Evolutionary conservation across 257 asterid species (phyloP), one percentile per base, ranked within the genome.

Genomic region (Coffea eugenioides): DNA sequence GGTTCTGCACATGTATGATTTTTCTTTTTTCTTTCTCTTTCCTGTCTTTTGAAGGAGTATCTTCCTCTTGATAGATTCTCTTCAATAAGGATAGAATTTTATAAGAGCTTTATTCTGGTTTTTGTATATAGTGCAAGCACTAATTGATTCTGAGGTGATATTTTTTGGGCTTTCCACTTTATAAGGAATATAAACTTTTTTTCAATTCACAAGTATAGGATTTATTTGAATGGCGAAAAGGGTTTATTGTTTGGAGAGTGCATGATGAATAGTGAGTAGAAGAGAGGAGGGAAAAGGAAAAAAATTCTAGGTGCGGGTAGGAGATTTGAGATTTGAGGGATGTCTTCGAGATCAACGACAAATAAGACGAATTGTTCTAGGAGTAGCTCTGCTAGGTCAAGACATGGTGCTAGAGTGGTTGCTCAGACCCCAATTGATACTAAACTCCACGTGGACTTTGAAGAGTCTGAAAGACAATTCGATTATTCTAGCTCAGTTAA

Each of bases 351-450:
- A 54, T 91, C 94, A 51, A 86, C 84, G 12, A 88, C 91, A 52
- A 82, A 85, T 82, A 78, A 52, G 89, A 81, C 94, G 15, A 84
- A 81, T 68, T 87, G 90, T 82, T 90, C 96, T 6, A 81, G 88
- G 76, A 83, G 89, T 86, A 88, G 93, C 82, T 90, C 96, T 48
- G 88, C 85, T 75, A 74, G 88, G 82, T 88, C 92, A 1, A 88
- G 85, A 51, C 82, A 74, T 75, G 88, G 79, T 52, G 90, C 88
- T 75, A 80, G 89, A 57, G 76, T 90, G 36, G 83, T 85, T 34
- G 77, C 90, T 67, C 97, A 92, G 85, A 90, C 93, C 54, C 88
- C 93, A 34, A 78, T 85, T 57, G 95, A 92, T 81, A 93, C 97
- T 54, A 89, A 85, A 78, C 92, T 92, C 76, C 93, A 92, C 27